Conservation (phyloP, 2,329 filamentous ascomycete species). For the Pseudohalonectria lignicola region DNA sequence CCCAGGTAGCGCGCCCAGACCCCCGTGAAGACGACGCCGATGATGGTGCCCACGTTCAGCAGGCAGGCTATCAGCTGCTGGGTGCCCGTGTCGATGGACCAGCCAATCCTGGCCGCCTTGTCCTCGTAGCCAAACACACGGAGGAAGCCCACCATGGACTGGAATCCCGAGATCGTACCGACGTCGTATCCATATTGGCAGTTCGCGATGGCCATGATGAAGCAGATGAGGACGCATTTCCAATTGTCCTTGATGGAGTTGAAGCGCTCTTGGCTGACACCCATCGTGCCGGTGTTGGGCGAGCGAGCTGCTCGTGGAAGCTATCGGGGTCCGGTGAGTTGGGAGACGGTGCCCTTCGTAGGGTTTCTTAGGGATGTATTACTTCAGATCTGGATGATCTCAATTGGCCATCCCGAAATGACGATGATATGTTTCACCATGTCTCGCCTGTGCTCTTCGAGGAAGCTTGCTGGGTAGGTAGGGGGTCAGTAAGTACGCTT, state of each 20-base stretch:
- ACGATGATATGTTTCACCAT: no score
- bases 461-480: no score
- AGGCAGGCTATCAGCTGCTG: slow-evolving; percentile 16
- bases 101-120: slow-evolving; percentile 8
- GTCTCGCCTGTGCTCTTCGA: no score
- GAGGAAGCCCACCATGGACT: slow-evolving; percentile 14
- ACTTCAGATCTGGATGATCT: no score
- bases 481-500: no score
- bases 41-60: slow-evolving; percentile 14
- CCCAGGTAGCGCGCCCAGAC: slow-evolving; percentile 12
- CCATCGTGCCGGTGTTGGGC: no score
- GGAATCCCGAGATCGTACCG: slow-evolving; percentile 9
- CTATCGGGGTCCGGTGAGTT: no score
- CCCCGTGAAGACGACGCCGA: slow-evolving; percentile 11
- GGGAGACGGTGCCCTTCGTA: no score
- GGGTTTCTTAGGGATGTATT: no score
- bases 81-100: slow-evolving; percentile 11
- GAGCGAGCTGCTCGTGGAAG: no score
- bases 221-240: slow-evolving; percentile 10
- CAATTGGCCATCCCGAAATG: no score
- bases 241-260: slow-evolving; percentile 12
- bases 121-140: slow-evolving; percentile 12
- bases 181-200: slow-evolving; percentile 14
- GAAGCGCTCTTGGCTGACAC: slow-evolving; percentile 5
- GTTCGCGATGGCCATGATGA: slow-evolving; percentile 8